These are phyloP conservation scores for Phaseolus lunatus DNA, from an alignment of 306 rosid species.

Conservation along the genomic window DNA sequence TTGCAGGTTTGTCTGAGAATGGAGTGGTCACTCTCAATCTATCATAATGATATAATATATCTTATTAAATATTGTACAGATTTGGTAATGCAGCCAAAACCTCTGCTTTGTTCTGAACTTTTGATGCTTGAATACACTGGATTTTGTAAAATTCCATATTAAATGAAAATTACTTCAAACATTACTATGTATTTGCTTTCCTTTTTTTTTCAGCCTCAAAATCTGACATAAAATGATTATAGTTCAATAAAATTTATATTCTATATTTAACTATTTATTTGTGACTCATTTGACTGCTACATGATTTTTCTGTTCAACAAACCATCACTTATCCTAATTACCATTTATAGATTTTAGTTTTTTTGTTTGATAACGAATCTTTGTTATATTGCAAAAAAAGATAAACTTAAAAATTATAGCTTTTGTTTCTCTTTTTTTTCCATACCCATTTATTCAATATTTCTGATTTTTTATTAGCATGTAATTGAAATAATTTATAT, in stretches of 20 bases:
- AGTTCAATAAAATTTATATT: neutral
- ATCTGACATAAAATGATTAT: neutral
- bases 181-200: neutral
- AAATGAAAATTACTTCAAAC: neutral
- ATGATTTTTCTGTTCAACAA: neutral
- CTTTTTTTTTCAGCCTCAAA: neutral
- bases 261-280: neutral
- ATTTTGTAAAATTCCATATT: neutral
- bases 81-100: conserved; percentile 51
- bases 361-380: neutral
- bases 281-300: neutral
- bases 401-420: neutral
- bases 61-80: conserved; percentile 35
- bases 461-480: neutral
- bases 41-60: conserved; percentile 9
- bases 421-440: neutral
- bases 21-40: conserved; percentile 56
- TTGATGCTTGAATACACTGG: neutral
- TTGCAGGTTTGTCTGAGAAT: conserved; percentile 43
- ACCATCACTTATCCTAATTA: neutral
- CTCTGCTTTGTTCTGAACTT: conserved; percentile 21
- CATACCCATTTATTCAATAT: neutral
- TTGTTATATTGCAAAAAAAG: neutral
- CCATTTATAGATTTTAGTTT: neutral
- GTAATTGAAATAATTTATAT: neutral